phyloP scores from a whole-genome alignment of 2,329 filamentous ascomycete genomes.

The Aaosphaeria pasadenensis region DNA sequence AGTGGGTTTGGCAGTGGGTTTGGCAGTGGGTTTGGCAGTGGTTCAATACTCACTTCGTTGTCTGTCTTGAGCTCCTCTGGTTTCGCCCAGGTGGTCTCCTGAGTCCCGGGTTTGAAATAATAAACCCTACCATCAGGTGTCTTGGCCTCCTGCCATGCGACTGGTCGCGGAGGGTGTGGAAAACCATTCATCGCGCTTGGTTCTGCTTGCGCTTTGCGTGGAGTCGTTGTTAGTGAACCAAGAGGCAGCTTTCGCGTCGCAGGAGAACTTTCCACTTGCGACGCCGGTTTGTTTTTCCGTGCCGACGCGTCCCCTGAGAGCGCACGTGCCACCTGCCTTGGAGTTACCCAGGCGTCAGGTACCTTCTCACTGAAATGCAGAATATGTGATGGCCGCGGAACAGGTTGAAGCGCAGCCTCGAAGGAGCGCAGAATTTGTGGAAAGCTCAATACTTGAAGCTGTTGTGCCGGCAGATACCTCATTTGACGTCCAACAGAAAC shows the following conservation, averaged over 20 bases:
- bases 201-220: not conserved
- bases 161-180: constrained; percentile 48
- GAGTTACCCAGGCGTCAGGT: too few species aligned
- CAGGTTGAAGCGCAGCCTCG: constrained; percentile 20
- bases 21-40: not conserved
- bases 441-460: constrained; percentile 38
- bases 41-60: constrained; percentile 62
- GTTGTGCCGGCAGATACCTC: constrained; percentile 36
- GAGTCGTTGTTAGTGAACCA: not conserved
- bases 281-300: too few species aligned
- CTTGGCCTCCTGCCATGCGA: constrained; percentile 75
- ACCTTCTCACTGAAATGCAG: not conserved
- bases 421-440: constrained; percentile 35
- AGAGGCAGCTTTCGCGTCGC: too few species aligned
- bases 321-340: too few species aligned
- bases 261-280: too few species aligned
- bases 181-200: constrained; percentile 56
- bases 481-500: constrained; percentile 35
- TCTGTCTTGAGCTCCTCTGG: constrained; percentile 83
- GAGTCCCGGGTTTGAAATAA: constrained; percentile 85
- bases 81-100: constrained; percentile 91
- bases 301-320: too few species aligned
- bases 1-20: not conserved
- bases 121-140: constrained; percentile 81
- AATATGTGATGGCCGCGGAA: constrained; percentile 15